A percentile compares a stretch with the other conserved stretches of the same genome.
Evolutionary conservation across 78 protist species (phyloP).

Genomic region (Chrysochromulina tobinii): DNA sequence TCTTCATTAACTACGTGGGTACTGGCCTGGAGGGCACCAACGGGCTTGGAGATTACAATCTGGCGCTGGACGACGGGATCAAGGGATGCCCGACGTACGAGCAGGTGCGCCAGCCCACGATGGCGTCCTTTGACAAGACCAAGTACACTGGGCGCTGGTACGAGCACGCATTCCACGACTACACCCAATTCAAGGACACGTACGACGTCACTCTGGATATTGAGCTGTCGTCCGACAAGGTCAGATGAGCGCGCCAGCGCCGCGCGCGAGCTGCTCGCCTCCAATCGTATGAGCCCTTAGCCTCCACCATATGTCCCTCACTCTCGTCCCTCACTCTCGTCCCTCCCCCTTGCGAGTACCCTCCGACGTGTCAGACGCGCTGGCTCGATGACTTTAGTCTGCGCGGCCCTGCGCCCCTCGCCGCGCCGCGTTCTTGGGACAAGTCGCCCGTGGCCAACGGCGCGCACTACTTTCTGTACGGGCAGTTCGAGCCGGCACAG

Average conservation of each 20-base stretch:
- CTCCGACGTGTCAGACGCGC: background rate
- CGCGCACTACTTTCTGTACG: slow-evolving; percentile 28
- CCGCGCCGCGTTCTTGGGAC: slow-evolving; percentile 22
- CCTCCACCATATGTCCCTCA: too few relatives aligned
- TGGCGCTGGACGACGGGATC: slow-evolving; percentile 24
- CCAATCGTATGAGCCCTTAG: too few relatives aligned
- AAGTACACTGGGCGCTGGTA: background rate
- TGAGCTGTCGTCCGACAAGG: background rate
- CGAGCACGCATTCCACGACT: slow-evolving; percentile 28
- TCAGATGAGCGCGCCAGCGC: too few relatives aligned
- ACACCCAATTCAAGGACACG: background rate
- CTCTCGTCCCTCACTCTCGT: too few relatives aligned
- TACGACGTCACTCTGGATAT: slow-evolving; percentile 18
- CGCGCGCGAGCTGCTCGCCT: too few relatives aligned
- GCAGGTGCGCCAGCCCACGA: slow-evolving; percentile 7
- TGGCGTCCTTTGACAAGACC: background rate
- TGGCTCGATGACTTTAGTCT: slow-evolving; percentile 14
- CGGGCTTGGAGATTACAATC: background rate
- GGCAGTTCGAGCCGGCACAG: background rate
- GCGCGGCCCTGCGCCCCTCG: background rate
- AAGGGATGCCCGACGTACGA: slow-evolving; percentile 24
- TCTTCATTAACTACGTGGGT: background rate
- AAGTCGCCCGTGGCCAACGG: slow-evolving; percentile 32
- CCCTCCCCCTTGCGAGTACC: too few relatives aligned
- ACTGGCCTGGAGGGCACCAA: background rate